Evolutionary conservation across 768 basidiomycete species (phyloP), one percentile per base, ranked within the genome.

Genomic region (Rhodotorula kratochvilovae): DNA sequence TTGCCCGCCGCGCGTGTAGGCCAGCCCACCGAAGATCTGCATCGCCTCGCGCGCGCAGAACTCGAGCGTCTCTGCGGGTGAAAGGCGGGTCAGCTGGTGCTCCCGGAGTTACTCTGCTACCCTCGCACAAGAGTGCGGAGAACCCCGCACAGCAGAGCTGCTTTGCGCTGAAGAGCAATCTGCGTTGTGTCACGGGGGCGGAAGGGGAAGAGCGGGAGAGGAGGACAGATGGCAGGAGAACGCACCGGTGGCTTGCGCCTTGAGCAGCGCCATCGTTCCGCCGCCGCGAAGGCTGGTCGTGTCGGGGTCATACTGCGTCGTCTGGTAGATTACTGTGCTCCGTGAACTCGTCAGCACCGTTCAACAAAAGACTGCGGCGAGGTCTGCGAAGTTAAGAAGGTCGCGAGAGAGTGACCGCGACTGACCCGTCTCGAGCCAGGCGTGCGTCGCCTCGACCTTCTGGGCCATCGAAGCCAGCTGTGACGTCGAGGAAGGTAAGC

Each of bases 1-100:
- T 39, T 75, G 74, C 0, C 70, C 74, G 35, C 74, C 72, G 13
- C 61, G 61, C 23, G 72, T 46, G 48, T 73, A 76, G 0, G 35
- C 50, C 5, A 70, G 35, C 0, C 75, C 75, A 33, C 75, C 75
- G 13, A 76, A 76, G 51, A 76, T 71, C 55, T 70, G 68, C 13
- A 65, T 45, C 3, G 74, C 61, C 29, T 75, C 63, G 55, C 60
- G 54, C 0, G 61, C 72, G 57, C 72, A 73, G 50, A 29, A 73
- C 57, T 66, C 68, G 66, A 75, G 59, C 10, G 75, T 76, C 17
- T 73, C 70, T 71, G 63, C 25, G 16, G 12, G 15, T 5, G 58
- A 23, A 5, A 5, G 25, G n/a, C 21, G 2, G 15, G 31, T 35
- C 54, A 35, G 54, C 25, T 11, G 8, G 25, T 27, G 23, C 11